These are phyloP conservation scores for Leccinum incarnatum DNA, from an alignment of 768 basidiomycete genomes.

Conservation along the genomic window DNA sequence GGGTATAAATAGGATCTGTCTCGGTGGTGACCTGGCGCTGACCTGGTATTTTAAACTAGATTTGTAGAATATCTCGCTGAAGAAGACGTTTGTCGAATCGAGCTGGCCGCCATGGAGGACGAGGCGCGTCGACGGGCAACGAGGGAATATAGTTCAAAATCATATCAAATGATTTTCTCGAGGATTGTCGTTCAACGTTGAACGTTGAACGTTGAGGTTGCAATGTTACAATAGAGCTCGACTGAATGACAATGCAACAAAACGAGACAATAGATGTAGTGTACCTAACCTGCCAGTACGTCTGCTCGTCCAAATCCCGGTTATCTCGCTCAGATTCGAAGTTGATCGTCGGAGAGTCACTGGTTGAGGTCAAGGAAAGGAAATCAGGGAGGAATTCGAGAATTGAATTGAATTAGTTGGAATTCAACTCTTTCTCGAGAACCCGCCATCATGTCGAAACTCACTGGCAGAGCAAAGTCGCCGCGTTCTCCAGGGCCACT, in stretches of 20 bases:
- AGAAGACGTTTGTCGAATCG: slow-evolving; percentile 59
- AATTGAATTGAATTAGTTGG: not conserved
- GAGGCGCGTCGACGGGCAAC: slow-evolving; percentile 11
- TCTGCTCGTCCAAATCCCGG: too few relatives aligned
- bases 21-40: slow-evolving; percentile 39
- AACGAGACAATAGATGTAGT: too few relatives aligned
- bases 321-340: too few relatives aligned
- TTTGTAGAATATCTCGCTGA: slow-evolving; percentile 57
- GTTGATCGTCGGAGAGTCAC: not conserved
- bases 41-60: not conserved
- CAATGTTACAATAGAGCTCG: too few relatives aligned
- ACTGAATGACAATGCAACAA: too few relatives aligned
- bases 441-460: slow-evolving; percentile 11
- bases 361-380: slow-evolving; percentile 35
- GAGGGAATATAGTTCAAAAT: too few relatives aligned
- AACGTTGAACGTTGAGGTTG: too few relatives aligned
- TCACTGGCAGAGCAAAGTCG: slow-evolving; percentile 32
- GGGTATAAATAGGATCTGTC: slow-evolving; percentile 41
- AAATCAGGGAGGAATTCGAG: slow-evolving; percentile 19
- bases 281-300: too few relatives aligned
- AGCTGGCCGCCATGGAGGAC: slow-evolving; percentile 42
- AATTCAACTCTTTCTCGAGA: not conserved
- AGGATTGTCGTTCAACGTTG: too few relatives aligned
- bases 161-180: too few relatives aligned
- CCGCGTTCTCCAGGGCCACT: slow-evolving; percentile 43